A percentile compares a stretch with the other conserved stretches of the same genome.
Conservation (phyloP, 306 rosid genomes). For the Biancaea sappan region DNA sequence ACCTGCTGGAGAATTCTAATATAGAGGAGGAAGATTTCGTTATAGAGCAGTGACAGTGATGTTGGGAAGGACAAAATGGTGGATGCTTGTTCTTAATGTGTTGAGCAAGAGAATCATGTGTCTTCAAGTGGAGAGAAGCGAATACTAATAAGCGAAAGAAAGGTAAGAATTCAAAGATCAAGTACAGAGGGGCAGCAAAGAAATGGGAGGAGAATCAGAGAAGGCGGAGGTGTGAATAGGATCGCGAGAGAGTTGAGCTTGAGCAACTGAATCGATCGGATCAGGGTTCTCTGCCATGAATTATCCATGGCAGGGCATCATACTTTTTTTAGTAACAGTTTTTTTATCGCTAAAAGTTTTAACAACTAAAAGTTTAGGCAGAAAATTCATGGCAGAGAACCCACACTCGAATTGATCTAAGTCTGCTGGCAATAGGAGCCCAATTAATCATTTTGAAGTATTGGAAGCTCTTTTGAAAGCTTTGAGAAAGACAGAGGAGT, state of each 20-base stretch:
- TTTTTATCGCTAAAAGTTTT: too few relatives aligned
- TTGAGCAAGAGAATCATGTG: conserved; percentile 60
- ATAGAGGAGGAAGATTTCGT: conserved; percentile 40
- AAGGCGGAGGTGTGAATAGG: conserved; percentile 97
- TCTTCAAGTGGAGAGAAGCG: conserved; percentile 56
- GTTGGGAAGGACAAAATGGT: conserved; percentile 35
- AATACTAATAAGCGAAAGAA: conserved; percentile 42
- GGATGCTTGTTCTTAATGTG: conserved; percentile 64
- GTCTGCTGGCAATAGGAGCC: conserved; percentile 22
- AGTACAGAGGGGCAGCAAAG: conserved; percentile 59
- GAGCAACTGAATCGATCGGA: conserved; percentile 68
- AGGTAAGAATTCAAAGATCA: conserved; percentile 44
- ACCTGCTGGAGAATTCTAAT: conserved; percentile 33
- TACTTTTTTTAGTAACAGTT: too few relatives aligned
- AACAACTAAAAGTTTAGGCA: too few relatives aligned
- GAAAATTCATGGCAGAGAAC: too few relatives aligned
- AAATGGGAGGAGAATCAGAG: conserved; percentile 88
- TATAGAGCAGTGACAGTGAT: conserved; percentile 28
- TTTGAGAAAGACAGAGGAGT: conserved; percentile 83
- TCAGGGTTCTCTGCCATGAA: too few relatives aligned
- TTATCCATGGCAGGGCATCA: too few relatives aligned
- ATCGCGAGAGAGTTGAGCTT: conserved; percentile 80
- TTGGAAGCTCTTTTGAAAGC: conserved; percentile 83
- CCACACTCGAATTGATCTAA: too few relatives aligned
- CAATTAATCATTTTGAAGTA: conserved; percentile 69